Evolutionary conservation across 805 yeast species (phyloP), one percentile per base, ranked within the genome.

Genomic region (Sporopachydermia lactativora): DNA sequence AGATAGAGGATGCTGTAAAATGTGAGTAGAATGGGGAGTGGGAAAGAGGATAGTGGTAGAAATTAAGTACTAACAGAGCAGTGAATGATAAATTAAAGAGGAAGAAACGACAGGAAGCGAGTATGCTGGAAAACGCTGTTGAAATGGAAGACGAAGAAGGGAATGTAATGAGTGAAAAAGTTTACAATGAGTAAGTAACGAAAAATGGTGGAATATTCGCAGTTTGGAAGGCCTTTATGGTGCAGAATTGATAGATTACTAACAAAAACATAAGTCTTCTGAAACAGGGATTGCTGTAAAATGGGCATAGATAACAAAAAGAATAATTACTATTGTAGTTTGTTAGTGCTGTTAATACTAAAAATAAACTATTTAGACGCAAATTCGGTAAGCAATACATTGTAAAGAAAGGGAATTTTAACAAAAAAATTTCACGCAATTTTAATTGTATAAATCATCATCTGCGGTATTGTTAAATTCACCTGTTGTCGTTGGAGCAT

Each of bases 131-230:
- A 46, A 64, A 67, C 41, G 73, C 75, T 1, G 68, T 79, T 8
- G 95, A 92, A 57, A 81, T 88, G 28, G 97, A 89, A 55, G 97
- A 92, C 53, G 80, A 74, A 1, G 86, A 84, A 14, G 98, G 97
- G 6, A 89, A 92, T 53, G 95, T 84, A 13, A 81, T 89, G 94
- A 72, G 81, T 24, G 79, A 77, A 49, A 73, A 75, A 49, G 88
- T 84, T 36, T 89, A 83, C 57, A 68, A 77, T 15, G 96, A 92
- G 3, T 38, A 24, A 8, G 31, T 24, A 8, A n/a, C n/a, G n/a
- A n/a, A n/a, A n/a, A n/a, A n/a, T n/a, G n/a, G n/a, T n/a, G n/a
- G n/a, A n/a, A n/a, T n/a, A n/a, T n/a, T n/a, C n/a, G n/a, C n/a
- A n/a, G n/a, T n/a, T n/a, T n/a, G n/a, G n/a, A n/a, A n/a, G n/a